These are phyloP conservation scores for Coelastrella sp. DNA, from an alignment of 139 green algal species.

Conservation along the genomic window DNA sequence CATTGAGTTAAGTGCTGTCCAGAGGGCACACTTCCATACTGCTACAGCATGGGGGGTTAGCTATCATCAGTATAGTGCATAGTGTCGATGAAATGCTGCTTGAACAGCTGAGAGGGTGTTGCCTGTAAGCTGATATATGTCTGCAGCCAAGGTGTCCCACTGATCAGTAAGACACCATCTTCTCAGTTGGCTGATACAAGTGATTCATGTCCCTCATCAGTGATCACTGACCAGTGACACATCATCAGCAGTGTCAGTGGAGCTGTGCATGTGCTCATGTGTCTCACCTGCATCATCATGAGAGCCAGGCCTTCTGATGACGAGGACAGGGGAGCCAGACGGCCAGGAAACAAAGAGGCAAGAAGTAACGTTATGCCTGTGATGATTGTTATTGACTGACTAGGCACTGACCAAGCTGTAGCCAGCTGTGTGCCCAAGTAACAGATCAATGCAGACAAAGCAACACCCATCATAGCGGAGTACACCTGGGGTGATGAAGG, in stretches of 20 bases:
- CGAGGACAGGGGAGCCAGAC: constrained; percentile 65
- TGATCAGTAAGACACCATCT: too few species aligned
- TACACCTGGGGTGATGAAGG: constrained; percentile 33
- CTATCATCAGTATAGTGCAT: too few species aligned
- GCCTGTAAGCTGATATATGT: too few species aligned
- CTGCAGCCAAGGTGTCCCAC: too few species aligned
- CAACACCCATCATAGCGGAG: constrained; percentile 63
- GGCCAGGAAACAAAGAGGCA: constrained; percentile 70
- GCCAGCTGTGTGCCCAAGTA: constrained; percentile 55
- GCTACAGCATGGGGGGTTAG: too few species aligned
- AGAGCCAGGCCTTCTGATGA: constrained; percentile 83
- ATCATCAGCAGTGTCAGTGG: neutral
- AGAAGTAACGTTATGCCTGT: constrained; percentile 79
- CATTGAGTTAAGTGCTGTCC: neutral
- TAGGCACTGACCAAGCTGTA: constrained; percentile 17
- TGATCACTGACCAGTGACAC: too few species aligned
- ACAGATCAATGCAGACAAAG: constrained; percentile 65
- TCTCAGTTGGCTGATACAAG: too few species aligned
- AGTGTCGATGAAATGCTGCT: too few species aligned
- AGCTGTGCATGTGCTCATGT: neutral
- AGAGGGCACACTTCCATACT: too few species aligned
- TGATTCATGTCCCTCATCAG: too few species aligned
- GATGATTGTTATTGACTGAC: constrained; percentile 71
- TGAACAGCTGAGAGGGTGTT: too few species aligned
- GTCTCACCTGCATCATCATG: constrained; percentile 84